These are phyloP conservation scores for Arthroderma sp. DNA, from an alignment of 2,329 filamentous ascomycete species.

Conservation along the genomic window DNA sequence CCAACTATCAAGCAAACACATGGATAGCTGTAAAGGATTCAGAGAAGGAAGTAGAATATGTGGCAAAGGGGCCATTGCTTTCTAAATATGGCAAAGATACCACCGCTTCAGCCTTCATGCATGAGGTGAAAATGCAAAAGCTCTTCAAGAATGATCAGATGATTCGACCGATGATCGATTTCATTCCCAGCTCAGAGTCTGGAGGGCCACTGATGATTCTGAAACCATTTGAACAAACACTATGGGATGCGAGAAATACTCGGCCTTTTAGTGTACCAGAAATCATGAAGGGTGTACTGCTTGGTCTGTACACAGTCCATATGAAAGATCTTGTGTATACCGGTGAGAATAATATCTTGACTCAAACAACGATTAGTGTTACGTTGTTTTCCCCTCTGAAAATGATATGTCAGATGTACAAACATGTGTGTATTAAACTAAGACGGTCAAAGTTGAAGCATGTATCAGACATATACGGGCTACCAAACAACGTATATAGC, in stretches of 20 bases:
- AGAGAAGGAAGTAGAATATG: slow-evolving; percentile 4
- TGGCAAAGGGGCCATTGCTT: slow-evolving; percentile 6
- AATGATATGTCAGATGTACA: too few species aligned
- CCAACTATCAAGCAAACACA: slow-evolving; percentile 4
- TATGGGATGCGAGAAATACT: slow-evolving; percentile 11
- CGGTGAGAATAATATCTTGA: slow-evolving; percentile 9
- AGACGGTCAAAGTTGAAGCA: too few species aligned
- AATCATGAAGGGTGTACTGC: slow-evolving; percentile 10
- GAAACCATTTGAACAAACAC: slow-evolving; percentile 8
- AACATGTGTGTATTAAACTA: too few species aligned
- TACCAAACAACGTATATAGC: too few species aligned
- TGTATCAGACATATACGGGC: too few species aligned
- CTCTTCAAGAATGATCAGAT: slow-evolving; percentile 9
- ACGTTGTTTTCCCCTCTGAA: too few species aligned
- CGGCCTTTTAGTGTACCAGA: slow-evolving; percentile 9
- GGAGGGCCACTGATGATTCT: slow-evolving; percentile 12
- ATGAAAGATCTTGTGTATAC: slow-evolving; percentile 11
- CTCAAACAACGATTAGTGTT: too few species aligned
- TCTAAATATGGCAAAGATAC: slow-evolving; percentile 2
- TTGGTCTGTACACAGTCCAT: slow-evolving; percentile 11
- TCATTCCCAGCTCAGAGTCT: slow-evolving; percentile 5
- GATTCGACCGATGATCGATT: slow-evolving; percentile 8
- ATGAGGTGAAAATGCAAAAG: slow-evolving; percentile 11
- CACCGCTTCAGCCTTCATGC: slow-evolving; percentile 6
- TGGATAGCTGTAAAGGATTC: slow-evolving; percentile 8